A percentile compares a stretch with the other conserved stretches of the same genome.
These are phyloP conservation scores for Colletotrichum sublineola DNA, from an alignment of 2,329 filamentous ascomycete genomes.

Conservation along the genomic window DNA sequence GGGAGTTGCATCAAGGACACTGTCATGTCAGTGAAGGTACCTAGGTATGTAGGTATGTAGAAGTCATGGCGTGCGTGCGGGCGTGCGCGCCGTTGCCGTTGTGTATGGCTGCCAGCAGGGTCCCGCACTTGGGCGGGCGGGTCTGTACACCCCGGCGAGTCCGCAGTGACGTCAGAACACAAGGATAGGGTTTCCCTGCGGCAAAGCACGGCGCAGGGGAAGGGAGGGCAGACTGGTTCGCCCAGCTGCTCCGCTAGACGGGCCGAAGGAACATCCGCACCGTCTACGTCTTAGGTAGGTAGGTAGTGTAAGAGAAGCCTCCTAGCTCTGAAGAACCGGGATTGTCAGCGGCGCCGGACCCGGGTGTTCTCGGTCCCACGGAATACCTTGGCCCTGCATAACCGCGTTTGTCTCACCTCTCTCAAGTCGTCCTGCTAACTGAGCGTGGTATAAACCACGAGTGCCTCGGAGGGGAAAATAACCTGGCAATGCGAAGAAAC, in stretches of 20 bases:
- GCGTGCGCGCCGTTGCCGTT: neutral
- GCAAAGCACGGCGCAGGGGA: neutral
- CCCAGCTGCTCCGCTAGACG: conserved; percentile 21
- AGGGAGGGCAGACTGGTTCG: neutral
- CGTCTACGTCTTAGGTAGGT: neutral
- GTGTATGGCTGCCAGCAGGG: conserved; percentile 15
- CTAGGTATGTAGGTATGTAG: neutral
- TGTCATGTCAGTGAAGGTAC: neutral
- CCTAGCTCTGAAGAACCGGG: conserved; percentile 13
- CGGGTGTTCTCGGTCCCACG: conserved; percentile 30
- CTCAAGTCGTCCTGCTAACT: neutral
- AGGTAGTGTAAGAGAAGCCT: neutral
- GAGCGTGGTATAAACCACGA: neutral
- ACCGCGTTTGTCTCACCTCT: conserved; percentile 27
- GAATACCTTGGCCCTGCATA: conserved; percentile 22
- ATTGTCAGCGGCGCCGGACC: conserved; percentile 20
- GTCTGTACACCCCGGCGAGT: neutral
- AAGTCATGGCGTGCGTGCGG: neutral
- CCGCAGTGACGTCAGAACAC: conserved; percentile 32
- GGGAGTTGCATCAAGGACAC: conserved; percentile 4
- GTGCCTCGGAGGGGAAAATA: conserved; percentile 1
- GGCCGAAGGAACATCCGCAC: conserved; percentile 27
- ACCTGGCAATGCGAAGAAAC: neutral
- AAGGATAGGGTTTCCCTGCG: neutral
- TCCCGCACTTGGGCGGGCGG: conserved; percentile 11